Evolutionary conservation across 192 early-diverging fungal species (phyloP).

Genomic region (Phycomyces blakesleeanus): DNA sequence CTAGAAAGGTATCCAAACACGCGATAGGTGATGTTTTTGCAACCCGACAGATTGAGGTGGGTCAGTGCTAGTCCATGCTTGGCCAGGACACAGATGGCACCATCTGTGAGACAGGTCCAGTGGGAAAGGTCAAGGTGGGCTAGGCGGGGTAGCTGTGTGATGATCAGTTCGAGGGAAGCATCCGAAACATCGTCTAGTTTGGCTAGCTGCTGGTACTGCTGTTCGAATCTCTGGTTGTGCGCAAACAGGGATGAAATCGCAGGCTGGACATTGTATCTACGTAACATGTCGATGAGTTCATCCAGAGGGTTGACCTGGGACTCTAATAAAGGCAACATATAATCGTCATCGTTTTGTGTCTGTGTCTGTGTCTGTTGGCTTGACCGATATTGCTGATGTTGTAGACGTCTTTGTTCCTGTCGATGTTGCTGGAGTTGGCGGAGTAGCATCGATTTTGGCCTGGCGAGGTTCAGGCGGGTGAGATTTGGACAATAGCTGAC

Average conservation of each 20-base stretch:
- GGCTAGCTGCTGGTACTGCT: not conserved
- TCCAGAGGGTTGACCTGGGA: constrained; percentile 6
- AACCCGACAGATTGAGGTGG: constrained; percentile 31
- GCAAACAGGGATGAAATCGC: not conserved
- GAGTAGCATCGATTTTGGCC: not conserved
- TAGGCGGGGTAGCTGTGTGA: not conserved
- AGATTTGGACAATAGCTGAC: constrained; percentile 35
- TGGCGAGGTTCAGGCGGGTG: constrained; percentile 24
- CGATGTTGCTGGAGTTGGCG: constrained; percentile 1
- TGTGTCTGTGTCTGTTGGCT: too few species aligned
- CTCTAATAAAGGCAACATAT: not conserved
- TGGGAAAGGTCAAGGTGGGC: constrained; percentile 14
- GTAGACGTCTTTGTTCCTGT: not conserved
- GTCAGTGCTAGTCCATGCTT: not conserved
- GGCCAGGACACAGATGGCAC: constrained; percentile 4
- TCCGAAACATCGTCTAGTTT: constrained; percentile 5
- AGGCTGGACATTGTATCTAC: not conserved
- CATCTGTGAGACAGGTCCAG: constrained; percentile 12
- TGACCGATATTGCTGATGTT: not conserved
- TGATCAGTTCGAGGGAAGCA: constrained; percentile 6
- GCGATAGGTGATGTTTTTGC: constrained; percentile 34
- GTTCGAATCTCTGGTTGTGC: constrained; percentile 1
- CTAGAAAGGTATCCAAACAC: constrained; percentile 14
- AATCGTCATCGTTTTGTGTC: constrained; percentile 1
- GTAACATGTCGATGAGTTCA: constrained; percentile 9